Conservation (phyloP, 116 monocot genomes). For the Dioscorea cayenensis region DNA sequence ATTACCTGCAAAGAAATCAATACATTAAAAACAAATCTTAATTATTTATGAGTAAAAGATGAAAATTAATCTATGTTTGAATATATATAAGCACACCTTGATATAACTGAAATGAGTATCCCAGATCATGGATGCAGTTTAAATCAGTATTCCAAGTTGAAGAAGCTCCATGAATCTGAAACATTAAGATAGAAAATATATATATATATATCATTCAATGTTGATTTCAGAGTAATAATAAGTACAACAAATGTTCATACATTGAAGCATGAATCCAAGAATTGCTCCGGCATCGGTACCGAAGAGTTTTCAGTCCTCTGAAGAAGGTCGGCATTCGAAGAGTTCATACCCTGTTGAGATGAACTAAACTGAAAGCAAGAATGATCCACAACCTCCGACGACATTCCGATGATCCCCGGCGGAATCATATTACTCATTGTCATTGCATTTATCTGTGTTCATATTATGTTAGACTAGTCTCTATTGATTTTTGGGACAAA, state of each 20-base stretch:
- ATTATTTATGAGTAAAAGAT: neutral
- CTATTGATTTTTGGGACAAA: neutral
- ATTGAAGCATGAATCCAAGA: conserved; percentile 27
- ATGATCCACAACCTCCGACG: conserved; percentile 15
- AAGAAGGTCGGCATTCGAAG: conserved; percentile 1
- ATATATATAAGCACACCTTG: conserved; percentile 1
- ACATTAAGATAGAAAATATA: neutral
- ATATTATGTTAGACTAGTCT: neutral
- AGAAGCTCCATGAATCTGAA: conserved; percentile 22
- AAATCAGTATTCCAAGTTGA: conserved; percentile 20
- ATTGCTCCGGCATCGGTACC: conserved; percentile 4
- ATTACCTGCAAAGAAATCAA: conserved; percentile 15
- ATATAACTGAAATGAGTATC: conserved; percentile 3
- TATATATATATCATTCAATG: neutral
- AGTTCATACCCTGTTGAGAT: conserved; percentile 16
- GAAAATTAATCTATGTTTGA: neutral
- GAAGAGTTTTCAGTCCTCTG: conserved; percentile 4
- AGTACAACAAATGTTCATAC: conserved; percentile 18
- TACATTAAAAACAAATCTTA: neutral
- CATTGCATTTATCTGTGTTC: conserved; percentile 23
- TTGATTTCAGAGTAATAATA: neutral
- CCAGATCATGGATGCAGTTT: neutral
- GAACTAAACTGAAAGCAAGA: conserved; percentile 24
- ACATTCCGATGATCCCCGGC: conserved; percentile 8
- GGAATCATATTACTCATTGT: conserved; percentile 6